phyloP scores from a whole-genome alignment of 164 flowering plant species.

The Dillenia suffruticosa region DNA sequence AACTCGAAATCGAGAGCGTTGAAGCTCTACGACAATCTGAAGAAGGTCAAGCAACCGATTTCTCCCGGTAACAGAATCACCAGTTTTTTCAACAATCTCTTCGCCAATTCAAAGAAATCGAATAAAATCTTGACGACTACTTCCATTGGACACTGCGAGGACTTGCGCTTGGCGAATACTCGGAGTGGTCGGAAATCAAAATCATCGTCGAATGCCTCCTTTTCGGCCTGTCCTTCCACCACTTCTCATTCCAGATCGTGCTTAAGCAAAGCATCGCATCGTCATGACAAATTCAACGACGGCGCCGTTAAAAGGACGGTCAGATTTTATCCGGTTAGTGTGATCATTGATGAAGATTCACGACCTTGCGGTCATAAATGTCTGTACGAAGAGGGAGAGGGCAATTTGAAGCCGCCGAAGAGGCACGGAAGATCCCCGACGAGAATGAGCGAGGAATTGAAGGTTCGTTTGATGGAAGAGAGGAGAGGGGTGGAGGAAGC shows the following conservation, averaged over 20 bases:
- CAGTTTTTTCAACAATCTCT: constrained; percentile 71
- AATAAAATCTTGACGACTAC: constrained; percentile 40
- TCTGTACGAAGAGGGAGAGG: constrained; percentile 11
- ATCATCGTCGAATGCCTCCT: constrained; percentile 11
- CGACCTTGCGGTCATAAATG: constrained; percentile 25
- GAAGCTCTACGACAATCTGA: constrained; percentile 76
- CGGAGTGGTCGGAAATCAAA: constrained; percentile 8
- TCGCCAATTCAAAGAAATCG: constrained; percentile 25
- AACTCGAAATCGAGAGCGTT: constrained; percentile 62
- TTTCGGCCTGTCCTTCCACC: constrained; percentile 33
- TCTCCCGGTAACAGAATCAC: constrained; percentile 84
- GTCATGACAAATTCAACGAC: constrained; percentile 23
- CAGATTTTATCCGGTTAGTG: constrained; percentile 36
- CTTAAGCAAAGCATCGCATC: constrained; percentile 33
- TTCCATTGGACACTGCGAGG: background rate
- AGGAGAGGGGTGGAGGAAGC: constrained; percentile 43
- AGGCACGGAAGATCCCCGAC: constrained; percentile 10
- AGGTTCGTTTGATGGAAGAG: constrained; percentile 32
- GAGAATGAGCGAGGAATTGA: constrained; percentile 20
- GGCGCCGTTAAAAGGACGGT: constrained; percentile 33
- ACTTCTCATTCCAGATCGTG: constrained; percentile 45
- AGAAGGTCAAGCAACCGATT: constrained; percentile 80
- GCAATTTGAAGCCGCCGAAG: no score
- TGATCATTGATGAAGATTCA: constrained; percentile 33
- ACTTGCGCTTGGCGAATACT: no score